Base-by-base conservation (phyloP, 495 filamentous ascomycete genomes). In the Mytilinidion resinicola region DNA sequence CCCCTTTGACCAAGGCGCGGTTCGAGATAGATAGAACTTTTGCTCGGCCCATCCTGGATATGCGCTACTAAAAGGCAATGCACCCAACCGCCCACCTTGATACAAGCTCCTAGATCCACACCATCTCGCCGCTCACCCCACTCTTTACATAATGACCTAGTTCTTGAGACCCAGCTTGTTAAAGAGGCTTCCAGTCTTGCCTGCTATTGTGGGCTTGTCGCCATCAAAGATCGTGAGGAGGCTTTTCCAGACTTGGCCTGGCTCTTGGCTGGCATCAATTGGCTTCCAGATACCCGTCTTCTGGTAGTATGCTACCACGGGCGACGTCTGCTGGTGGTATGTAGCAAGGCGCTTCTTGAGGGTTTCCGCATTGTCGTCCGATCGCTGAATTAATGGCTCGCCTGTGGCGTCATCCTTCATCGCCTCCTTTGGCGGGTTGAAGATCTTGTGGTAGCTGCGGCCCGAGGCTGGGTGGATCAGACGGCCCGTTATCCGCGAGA, bases 381-480 rank as follows among this genome's bases (percentile, higher is more conserved):
- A 88, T 62, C 93, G 87, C 78, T 97, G 93, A 70, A 97, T 89
- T 63, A 99, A 76, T 34, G 92, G 93, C 79, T 99, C 93, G 69
- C 93, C 95, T 14, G 95, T 96, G 56, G 97, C 70, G 69, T 99
- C 93, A 76, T 99, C 93, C 72, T 82, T 95, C 95, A 97, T 97
- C 57, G 80, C 55, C 59, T 82, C 74, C 81, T 95, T 95, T 62
- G 93, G 93, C n/a, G 93, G 95, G 83, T 96, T 96, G 85, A 99
- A 99, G 69, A 89, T 85, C 74, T 86, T 89, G 82, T 99, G 93
- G 80, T 99, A 99, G 55, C 88, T 89, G 65, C 93, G 90, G 56
- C 93, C 93, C 61, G 90, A 95, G 33, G 91, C 90, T 35, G 91
- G 92, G 80, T 99, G 95, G 65, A 99, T 77, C 55, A 99, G 78